Evolutionary conservation across 176 grass and related monocot species (phyloP).

Genomic region (Oryza rufipogon): DNA sequence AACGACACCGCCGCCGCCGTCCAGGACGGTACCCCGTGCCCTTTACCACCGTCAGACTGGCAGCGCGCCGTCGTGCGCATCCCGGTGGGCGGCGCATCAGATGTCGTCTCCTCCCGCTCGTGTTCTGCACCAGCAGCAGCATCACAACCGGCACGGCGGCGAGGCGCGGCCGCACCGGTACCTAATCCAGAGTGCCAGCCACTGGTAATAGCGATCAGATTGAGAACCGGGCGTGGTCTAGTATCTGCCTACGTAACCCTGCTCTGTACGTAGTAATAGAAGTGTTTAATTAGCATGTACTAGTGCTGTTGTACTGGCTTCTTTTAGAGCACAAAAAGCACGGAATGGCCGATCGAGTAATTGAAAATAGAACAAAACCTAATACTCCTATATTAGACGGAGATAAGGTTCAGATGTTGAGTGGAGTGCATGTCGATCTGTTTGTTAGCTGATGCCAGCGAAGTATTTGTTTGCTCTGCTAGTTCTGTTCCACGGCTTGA

Average conservation of each 20-base stretch:
- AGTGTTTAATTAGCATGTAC: neutral
- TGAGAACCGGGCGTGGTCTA: neutral
- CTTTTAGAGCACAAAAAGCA: neutral
- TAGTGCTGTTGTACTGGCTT: neutral
- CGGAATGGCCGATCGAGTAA: neutral
- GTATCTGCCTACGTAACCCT: too few relatives aligned
- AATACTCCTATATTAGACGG: neutral
- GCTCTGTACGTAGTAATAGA: neutral
- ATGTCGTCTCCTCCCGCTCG: constrained; percentile 21
- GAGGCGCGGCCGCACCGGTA: constrained; percentile 24
- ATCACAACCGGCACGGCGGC: neutral
- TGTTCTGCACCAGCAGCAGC: constrained; percentile 2
- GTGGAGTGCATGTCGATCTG: neutral
- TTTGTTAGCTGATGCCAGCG: too few relatives aligned
- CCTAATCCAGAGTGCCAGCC: constrained; percentile 50
- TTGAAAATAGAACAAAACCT: neutral
- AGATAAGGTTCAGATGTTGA: neutral
- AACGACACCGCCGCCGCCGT: neutral
- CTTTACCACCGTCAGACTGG: neutral
- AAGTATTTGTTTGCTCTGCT: too few relatives aligned
- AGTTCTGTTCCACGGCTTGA: too few relatives aligned
- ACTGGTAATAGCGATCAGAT: constrained; percentile 35
- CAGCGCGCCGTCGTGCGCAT: neutral
- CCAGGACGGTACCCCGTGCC: neutral
- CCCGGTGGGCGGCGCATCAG: constrained; percentile 33